These are phyloP conservation scores for Microdochium nivale DNA, from an alignment of 2,329 filamentous ascomycete genomes.

Conservation along the genomic window DNA sequence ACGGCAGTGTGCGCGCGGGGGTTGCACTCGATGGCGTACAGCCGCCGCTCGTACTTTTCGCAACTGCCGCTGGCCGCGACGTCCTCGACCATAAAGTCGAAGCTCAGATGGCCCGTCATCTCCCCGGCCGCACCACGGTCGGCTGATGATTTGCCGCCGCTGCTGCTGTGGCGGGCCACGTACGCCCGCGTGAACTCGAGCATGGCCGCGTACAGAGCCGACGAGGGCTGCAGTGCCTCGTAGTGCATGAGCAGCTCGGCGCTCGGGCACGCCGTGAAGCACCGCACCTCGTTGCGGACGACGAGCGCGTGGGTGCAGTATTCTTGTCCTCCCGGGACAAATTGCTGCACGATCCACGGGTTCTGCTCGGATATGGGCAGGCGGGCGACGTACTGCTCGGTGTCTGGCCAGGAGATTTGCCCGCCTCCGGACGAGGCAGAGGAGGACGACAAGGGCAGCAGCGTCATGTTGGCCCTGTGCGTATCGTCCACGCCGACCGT, in stretches of 20 bases:
- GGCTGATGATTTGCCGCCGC: constrained; percentile 31
- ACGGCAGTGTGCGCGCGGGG: constrained; percentile 62
- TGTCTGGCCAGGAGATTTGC: constrained; percentile 36
- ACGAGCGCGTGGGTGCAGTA: constrained; percentile 66
- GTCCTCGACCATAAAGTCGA: constrained; percentile 59
- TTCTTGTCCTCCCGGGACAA: constrained; percentile 48
- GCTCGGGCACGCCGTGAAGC: constrained; percentile 59
- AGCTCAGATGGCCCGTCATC: constrained; percentile 63
- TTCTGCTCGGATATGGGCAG: constrained; percentile 44
- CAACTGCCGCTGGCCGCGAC: constrained; percentile 11
- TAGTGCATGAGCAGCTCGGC: constrained; percentile 60
- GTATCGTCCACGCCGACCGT: constrained; percentile 53
- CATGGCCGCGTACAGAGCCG: constrained; percentile 49
- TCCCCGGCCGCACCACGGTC: constrained; percentile 2
- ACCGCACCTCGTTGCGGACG: constrained; percentile 53
- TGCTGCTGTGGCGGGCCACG: too few species aligned
- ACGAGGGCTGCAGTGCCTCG: constrained; percentile 43
- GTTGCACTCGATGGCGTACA: constrained; percentile 66
- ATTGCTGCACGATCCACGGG: constrained; percentile 64
- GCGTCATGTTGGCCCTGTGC: constrained; percentile 51
- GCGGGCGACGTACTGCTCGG: constrained; percentile 41
- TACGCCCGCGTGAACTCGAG: constrained; percentile 54
- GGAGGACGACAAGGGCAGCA: constrained; percentile 42
- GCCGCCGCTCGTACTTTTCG: constrained; percentile 21
- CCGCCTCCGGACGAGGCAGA: too few species aligned